Evolutionary conservation across 2,329 filamentous ascomycete species (phyloP), one percentile per base, ranked within the genome.

Genomic region (Ilyonectria robusta): DNA sequence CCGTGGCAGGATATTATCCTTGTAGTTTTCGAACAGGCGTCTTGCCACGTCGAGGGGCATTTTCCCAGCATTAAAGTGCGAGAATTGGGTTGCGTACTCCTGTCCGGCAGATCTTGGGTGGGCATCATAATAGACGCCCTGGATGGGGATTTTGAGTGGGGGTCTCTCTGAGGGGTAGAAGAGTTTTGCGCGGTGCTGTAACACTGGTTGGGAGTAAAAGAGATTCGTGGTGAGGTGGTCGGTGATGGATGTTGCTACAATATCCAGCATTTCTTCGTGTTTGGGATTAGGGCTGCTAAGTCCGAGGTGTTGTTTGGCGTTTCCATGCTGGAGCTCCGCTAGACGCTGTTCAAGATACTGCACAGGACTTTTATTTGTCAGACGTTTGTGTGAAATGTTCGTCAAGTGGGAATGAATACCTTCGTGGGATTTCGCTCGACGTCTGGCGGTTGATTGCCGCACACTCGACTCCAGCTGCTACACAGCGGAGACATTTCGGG

Each of bases 91-190:
- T 0, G 31, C 59, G 21, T 70, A 67, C 15, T 44, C 58, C 23
- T 40, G 37, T 21, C 66, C 68, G 37, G 68, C 65, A 15, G 57
- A 48, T 48, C 66, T 48, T 9, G 60, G 56, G 4, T 35, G 61
- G 2, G 54, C 44, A 11, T 73, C 69, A 46, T 70, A 48, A 47
- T 73, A 71, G 8, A 68, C 51, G 7, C 71, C 71, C 19, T 50
- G 61, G 6, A 73, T 63, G 6, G 71, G 65, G 26, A 74, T 72
- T 50, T 74, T 74, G 4, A 74, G 60, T 4, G 72, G 72, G 19
- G 71, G 72, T 33, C 70, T 35, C 56, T 74, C 72, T 29, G 71
- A 73, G 17, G 62, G 59, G 40, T 72, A 74, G 48, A 74, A 68
- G 6, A 74, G 64, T 56, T 71, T 74, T 10, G 64, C 62, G 4